Percentiles rank a stretch among this genome's conserved stretches.
Evolutionary conservation across 1,284 basidiomycete species (phyloP).

Genomic region (Ustilago bromivora): DNA sequence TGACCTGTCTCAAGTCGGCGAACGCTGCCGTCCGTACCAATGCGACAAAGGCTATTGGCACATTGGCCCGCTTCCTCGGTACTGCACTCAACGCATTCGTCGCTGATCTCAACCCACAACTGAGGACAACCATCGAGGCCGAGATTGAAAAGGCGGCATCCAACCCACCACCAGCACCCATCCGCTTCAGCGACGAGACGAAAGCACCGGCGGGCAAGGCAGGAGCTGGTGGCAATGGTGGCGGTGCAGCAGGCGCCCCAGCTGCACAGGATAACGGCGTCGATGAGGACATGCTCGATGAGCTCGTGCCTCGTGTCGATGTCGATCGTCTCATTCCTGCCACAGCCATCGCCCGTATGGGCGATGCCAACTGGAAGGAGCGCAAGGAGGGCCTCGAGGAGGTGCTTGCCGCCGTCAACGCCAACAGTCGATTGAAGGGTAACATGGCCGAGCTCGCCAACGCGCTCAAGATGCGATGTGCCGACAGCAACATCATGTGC

Average conservation of each 20-base stretch:
- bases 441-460: slow-evolving; percentile 86
- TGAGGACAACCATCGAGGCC: slow-evolving; percentile 87
- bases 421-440: slow-evolving; percentile 91
- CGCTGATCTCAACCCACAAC: slow-evolving; percentile 92
- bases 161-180: slow-evolving; percentile 82
- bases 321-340: slow-evolving; percentile 86
- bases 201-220: slow-evolving; percentile 33
- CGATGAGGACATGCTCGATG: slow-evolving; percentile 74
- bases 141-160: slow-evolving; percentile 96
- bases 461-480: slow-evolving; percentile 87
- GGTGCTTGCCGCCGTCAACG: slow-evolving; percentile 84
- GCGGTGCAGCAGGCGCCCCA: slow-evolving; percentile 5
- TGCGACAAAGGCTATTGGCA: slow-evolving; percentile 94
- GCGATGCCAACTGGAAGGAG: slow-evolving; percentile 91
- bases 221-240: slow-evolving; percentile 10
- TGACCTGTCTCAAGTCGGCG: slow-evolving; percentile 87
- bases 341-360: slow-evolving; percentile 87
- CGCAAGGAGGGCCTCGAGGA: slow-evolving; percentile 94
- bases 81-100: slow-evolving; percentile 89
- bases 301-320: slow-evolving; percentile 94
- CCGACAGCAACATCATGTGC: slow-evolving; percentile 93
- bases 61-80: slow-evolving; percentile 90
- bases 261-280: slow-evolving; percentile 37
- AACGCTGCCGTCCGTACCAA: slow-evolving; percentile 93
- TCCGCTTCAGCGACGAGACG: slow-evolving; percentile 54